These are phyloP conservation scores for Boletus pseudopeckii DNA, from an alignment of 768 basidiomycete genomes.

Conservation along the genomic window DNA sequence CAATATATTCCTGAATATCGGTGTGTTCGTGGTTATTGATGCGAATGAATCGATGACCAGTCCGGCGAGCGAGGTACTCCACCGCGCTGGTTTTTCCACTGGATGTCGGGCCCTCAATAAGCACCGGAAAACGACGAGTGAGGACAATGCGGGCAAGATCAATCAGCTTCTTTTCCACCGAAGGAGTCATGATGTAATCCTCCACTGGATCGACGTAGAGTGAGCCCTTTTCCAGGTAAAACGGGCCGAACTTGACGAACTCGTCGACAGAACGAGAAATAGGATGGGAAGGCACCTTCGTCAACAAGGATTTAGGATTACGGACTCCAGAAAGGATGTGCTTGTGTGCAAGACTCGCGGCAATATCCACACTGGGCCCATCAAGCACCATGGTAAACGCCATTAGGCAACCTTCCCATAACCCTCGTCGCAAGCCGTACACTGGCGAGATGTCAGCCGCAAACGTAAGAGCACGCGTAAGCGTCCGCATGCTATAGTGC, in stretches of 20 bases:
- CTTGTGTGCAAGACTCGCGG: conserved; percentile 66
- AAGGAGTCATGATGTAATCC: conserved; percentile 92
- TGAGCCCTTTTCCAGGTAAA: conserved; percentile 82
- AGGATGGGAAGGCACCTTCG: conserved; percentile 62
- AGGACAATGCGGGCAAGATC: conserved; percentile 91
- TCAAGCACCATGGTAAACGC: conserved; percentile 96
- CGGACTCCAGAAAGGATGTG: conserved; percentile 76
- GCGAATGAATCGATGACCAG: conserved; percentile 92
- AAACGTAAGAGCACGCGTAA: conserved; percentile 87
- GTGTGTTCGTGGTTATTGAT: conserved; percentile 99
- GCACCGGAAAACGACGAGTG: conserved; percentile 85
- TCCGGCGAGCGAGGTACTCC: conserved; percentile 89
- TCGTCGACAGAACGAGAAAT: conserved; percentile 44
- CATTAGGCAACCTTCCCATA: conserved; percentile 98
- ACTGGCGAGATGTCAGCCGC: conserved; percentile 73
- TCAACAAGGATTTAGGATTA: conserved; percentile 72
- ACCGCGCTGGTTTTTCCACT: conserved; percentile 97
- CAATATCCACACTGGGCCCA: conserved; percentile 59
- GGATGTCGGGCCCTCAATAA: conserved; percentile 98
- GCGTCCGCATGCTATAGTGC: conserved; percentile 96
- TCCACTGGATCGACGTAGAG: conserved; percentile 59
- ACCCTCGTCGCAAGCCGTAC: conserved; percentile 78
- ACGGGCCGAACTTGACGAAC: conserved; percentile 85
- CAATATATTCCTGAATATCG: conserved; percentile 98
- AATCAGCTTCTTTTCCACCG: conserved; percentile 90